Percentiles rank a stretch among this genome's conserved stretches.
These are phyloP conservation scores for Ceratocystis smalleyi DNA, from an alignment of 2,329 filamentous ascomycete genomes.

Conservation along the genomic window DNA sequence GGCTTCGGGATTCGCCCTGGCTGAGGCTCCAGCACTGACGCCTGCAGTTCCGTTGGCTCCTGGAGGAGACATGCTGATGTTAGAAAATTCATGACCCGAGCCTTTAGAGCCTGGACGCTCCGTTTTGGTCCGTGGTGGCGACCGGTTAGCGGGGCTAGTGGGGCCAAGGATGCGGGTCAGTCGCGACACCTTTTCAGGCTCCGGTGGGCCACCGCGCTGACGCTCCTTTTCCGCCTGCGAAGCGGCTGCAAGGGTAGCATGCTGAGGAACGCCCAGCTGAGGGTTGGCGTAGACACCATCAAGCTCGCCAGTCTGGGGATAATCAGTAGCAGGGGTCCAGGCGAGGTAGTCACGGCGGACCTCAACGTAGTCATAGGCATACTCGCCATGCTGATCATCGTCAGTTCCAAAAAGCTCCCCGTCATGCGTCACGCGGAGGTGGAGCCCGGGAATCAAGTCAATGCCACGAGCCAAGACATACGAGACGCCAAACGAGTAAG, in stretches of 20 bases:
- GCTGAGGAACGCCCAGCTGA: constrained; percentile 57
- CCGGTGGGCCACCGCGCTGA: constrained; percentile 13
- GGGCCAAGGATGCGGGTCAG: constrained; percentile 17
- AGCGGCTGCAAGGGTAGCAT: constrained; percentile 31
- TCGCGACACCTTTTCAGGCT: constrained; percentile 19
- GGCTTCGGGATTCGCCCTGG: not conserved
- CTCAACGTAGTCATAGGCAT: constrained; percentile 82
- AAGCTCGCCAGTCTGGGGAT: constrained; percentile 35
- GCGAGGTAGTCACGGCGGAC: constrained; percentile 76
- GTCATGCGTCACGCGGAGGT: constrained; percentile 65
- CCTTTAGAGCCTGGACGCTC: constrained; percentile 1
- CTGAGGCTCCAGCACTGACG: not conserved
- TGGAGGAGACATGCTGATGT: not conserved
- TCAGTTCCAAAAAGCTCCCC: constrained; percentile 79
- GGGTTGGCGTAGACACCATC: constrained; percentile 36
- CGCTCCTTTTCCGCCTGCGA: constrained; percentile 18
- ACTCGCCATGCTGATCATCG: constrained; percentile 79
- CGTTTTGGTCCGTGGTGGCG: constrained; percentile 4
- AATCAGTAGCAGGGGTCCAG: constrained; percentile 48
- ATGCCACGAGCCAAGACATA: constrained; percentile 59
- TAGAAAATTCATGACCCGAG: not conserved
- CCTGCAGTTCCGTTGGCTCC: not conserved
- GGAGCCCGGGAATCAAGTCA: constrained; percentile 59
- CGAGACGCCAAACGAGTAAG: constrained; percentile 59
- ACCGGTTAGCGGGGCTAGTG: not conserved